Base-by-base conservation (phyloP, 192 early-diverging fungal genomes). In the Kickxella alabastrina region DNA sequence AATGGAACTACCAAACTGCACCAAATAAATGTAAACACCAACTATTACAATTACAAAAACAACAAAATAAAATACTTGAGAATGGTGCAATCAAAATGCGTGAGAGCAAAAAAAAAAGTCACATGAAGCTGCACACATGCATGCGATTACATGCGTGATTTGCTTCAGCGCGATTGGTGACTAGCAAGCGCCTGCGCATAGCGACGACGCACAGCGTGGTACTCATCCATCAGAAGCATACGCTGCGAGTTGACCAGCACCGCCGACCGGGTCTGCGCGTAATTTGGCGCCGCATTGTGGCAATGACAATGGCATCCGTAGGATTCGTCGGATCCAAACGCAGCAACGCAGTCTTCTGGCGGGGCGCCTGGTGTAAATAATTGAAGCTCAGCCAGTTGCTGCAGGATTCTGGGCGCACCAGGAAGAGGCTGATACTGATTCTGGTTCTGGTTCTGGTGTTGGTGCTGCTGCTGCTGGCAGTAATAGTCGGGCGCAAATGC, bases 351-450 rank as follows among this genome's bases (percentile, higher is more conserved):
- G 4, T 46, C 44, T 25, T 35, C 32, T 4, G 14, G 23, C 25
- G 28, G 37, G 25, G 18, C 40, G 10, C n/a, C n/a, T n/a, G n/a
- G n/a, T n/a, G 25, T 41, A 32, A 7, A 35, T 17, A 61, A 21
- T n/a, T 64, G 61, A 24, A 72, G 39, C 31, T 60, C 68, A 1
- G 52, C 57, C 23, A 65, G 46, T 35, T 59, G 52, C 28, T 50
- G 65, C 41, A 67, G 28, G 10, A 59, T 31, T 4, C 27, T 28
- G 18, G 51, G 12, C 5, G 59, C 44, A 21, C 35, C 35, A n/a
- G 44, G 28, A 13, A 42, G 24, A 4, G 13, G 28, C 31, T 48
- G 2, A 6, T 21, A n/a, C n/a, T n/a, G n/a, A n/a, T n/a, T n/a
- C n/a, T n/a, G n/a, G n/a, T n/a, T n/a, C n/a, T n/a, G n/a, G n/a